These are phyloP conservation scores for Asclepias syriaca DNA, from an alignment of 257 asterid species.

Conservation along the genomic window DNA sequence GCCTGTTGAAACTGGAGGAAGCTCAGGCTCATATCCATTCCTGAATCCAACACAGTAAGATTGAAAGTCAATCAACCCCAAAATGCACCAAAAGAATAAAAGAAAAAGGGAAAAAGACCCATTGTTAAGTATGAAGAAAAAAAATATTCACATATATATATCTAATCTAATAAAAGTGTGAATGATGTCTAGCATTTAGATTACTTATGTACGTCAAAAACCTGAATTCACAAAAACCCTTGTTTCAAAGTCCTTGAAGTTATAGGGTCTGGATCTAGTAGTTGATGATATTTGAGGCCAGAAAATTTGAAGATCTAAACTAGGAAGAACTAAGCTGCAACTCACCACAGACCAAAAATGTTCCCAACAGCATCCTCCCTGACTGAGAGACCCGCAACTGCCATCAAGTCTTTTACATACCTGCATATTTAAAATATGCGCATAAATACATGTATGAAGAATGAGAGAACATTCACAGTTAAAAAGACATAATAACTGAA, in stretches of 20 bases:
- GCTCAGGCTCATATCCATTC: constrained; percentile 72
- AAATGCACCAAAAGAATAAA: constrained; percentile 5
- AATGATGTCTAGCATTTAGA: too few relatives aligned
- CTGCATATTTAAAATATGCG: constrained; percentile 33
- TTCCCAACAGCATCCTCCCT: constrained; percentile 90
- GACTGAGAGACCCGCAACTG: constrained; percentile 64
- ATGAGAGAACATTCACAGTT: background rate
- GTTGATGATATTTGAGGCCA: background rate
- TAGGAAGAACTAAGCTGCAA: background rate
- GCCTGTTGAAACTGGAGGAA: constrained; percentile 76
- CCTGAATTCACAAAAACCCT: background rate
- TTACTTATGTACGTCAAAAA: too few relatives aligned
- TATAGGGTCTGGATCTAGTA: background rate
- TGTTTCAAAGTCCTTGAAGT: background rate
- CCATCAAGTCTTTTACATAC: constrained; percentile 71
- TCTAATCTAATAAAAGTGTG: too few relatives aligned
- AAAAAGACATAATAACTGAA: background rate
- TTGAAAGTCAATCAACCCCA: background rate
- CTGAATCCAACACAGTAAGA: constrained; percentile 22
- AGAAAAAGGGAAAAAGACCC: background rate
- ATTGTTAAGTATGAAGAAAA: background rate
- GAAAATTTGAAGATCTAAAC: background rate
- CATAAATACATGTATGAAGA: constrained; percentile 3
- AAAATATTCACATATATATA: too few relatives aligned
- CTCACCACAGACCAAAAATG: constrained; percentile 95